Evolutionary conservation across 805 yeast genomes (phyloP), one percentile per base, ranked within the genome.

Genomic region (Nakazawaea sp.): DNA sequence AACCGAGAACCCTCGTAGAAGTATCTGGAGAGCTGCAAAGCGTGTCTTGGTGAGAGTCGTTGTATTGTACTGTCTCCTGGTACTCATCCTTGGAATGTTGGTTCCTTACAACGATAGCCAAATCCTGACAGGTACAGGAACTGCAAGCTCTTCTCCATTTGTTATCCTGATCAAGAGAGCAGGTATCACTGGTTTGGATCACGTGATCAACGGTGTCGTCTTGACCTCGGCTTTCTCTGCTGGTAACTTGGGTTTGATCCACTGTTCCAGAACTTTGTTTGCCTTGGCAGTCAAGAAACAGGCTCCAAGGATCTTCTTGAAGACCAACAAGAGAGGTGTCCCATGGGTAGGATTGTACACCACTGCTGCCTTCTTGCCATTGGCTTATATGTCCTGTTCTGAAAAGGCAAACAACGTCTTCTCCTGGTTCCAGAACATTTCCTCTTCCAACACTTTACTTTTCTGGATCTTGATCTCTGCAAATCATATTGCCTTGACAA

Each of bases 1-100:
- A 45, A 60, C 75, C 5, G 62, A 65, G 44, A 72, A 73, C 47
- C 80, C 81, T 1, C 51, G 65, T 27, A 59, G 56, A 28, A 68
- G 73, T 11, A 63, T 74, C 42, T 80, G 80, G 5, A 55, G 54
- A 25, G 79, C 76, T 8, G 70, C 72, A 31, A 58, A 66, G 38
- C 72, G 71, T 30, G 72, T 75, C 0, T 70, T 75, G 44, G 63
- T 66, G 61, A 59, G 81, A 41, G 72, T 74, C 31, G 43, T 73
- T 12, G 43, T 70, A 31, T 66, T 74, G 31, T 74, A 74, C 52
- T 59, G 74, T 53, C 65, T 73, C 25, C 56, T 73, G 30, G 69
- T 75, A 5, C 49, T 73, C 10, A 53, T 66, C 39, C 66, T 72
- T 44, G 78, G 78, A 8, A 54, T 74, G 48, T 68, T 70, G 15